Percentiles rank a stretch among this genome's conserved stretches.
These are phyloP conservation scores for Eucalyptus polyanthemos DNA, from an alignment of 345 rosid genomes.

Conservation along the genomic window DNA sequence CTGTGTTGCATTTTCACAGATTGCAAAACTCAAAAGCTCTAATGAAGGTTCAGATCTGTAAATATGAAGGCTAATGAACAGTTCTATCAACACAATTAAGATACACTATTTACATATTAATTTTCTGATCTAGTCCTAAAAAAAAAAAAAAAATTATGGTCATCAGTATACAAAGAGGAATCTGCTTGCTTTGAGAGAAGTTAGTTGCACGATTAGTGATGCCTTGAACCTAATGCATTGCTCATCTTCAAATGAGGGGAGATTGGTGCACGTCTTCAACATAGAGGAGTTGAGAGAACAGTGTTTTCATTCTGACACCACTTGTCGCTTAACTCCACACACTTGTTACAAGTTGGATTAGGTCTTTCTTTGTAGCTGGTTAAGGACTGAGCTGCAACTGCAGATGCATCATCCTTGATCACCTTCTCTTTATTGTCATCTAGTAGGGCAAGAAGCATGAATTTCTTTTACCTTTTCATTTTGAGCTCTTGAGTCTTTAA, in stretches of 20 bases:
- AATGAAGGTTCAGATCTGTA: neutral
- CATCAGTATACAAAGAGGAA: neutral
- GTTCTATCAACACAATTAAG: neutral
- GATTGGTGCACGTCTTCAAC: neutral
- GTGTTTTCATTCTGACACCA: neutral
- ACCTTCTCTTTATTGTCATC: neutral
- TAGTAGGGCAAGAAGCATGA: neutral
- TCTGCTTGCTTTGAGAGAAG: neutral
- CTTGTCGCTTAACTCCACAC: neutral
- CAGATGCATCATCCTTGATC: neutral
- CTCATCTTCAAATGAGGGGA: neutral
- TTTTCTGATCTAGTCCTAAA: neutral
- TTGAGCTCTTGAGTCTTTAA: neutral
- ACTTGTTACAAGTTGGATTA: neutral
- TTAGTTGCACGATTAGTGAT: neutral
- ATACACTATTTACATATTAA: neutral
- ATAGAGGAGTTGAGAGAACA: neutral
- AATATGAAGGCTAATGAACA: neutral
- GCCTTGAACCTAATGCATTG: neutral
- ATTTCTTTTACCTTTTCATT: neutral
- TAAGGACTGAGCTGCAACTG: neutral
- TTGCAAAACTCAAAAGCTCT: neutral
- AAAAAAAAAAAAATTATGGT: neutral
- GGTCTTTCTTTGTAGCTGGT: neutral
- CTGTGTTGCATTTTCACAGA: neutral